Conservation (phyloP, 331 rosid genomes). For the Rhamnella rubrinervis region DNA sequence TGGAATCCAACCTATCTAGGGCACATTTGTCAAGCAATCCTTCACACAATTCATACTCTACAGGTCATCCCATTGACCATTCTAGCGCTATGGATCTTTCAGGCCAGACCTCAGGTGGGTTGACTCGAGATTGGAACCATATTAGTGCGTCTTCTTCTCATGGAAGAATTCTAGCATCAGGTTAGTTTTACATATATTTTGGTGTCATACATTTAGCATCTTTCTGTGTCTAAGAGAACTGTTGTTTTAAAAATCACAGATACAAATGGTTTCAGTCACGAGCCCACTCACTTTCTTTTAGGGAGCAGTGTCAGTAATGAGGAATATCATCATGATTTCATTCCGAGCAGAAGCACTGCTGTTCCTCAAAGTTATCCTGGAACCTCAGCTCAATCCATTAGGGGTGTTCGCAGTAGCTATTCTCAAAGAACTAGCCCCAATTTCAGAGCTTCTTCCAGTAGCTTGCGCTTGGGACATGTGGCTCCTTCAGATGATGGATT, state of each 20-base stretch:
- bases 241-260: background rate
- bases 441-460: constrained; percentile 64
- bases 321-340: constrained; percentile 57
- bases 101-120: constrained; percentile 35
- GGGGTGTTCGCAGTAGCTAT: constrained; percentile 62
- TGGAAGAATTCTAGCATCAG: constrained; percentile 53
- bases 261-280: constrained; percentile 46
- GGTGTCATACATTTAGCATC: background rate
- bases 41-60: constrained; percentile 43
- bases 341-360: constrained; percentile 40
- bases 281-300: constrained; percentile 47
- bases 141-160: constrained; percentile 51
- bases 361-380: constrained; percentile 57
- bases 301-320: constrained; percentile 64
- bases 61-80: constrained; percentile 48
- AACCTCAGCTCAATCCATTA: constrained; percentile 42
- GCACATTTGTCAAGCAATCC: constrained; percentile 54
- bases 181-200: constrained; percentile 25
- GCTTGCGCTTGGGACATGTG: constrained; percentile 49
- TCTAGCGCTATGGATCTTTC: constrained; percentile 50
- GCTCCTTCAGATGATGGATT: constrained; percentile 60
- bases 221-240: constrained; percentile 14
- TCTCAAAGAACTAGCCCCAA: constrained; percentile 64
- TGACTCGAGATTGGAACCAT: constrained; percentile 70
- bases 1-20: constrained; percentile 65